These are phyloP conservation scores for Panus rudis DNA, from an alignment of 768 basidiomycete species.

Conservation along the genomic window DNA sequence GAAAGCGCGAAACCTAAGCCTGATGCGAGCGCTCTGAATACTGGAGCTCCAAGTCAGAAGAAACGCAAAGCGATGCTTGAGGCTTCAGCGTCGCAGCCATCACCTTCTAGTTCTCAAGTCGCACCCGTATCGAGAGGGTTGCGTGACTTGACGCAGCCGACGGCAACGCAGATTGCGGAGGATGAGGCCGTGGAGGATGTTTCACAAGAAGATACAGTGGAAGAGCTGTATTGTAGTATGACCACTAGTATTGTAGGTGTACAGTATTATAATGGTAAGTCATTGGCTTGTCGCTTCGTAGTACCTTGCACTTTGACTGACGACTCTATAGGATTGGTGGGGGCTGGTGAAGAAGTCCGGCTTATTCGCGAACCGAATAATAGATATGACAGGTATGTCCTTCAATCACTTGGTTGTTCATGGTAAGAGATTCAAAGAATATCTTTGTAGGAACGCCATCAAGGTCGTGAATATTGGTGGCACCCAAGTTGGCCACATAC, in stretches of 20 bases:
- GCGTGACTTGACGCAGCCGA: constrained; percentile 4
- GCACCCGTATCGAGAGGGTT: constrained; percentile 6
- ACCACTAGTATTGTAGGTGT: constrained; percentile 69
- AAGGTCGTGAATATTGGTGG: constrained; percentile 74
- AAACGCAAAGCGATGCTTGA: constrained; percentile 38
- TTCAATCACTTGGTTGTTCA: not conserved
- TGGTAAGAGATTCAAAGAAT: not conserved
- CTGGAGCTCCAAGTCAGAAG: constrained; percentile 29
- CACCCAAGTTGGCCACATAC: constrained; percentile 77
- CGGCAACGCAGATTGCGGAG: constrained; percentile 25
- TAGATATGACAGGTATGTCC: constrained; percentile 51
- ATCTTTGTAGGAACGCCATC: constrained; percentile 55
- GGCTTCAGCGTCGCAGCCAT: constrained; percentile 10
- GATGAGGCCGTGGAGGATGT: constrained; percentile 35
- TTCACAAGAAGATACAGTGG: constrained; percentile 37
- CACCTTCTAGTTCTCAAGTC: too few species aligned
- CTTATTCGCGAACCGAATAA: constrained; percentile 64
- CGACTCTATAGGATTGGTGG: constrained; percentile 57
- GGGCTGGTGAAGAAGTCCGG: constrained; percentile 68
- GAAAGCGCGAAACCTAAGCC: constrained; percentile 28
- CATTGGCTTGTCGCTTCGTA: not conserved
- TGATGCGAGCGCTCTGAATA: constrained; percentile 20
- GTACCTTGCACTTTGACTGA: not conserved
- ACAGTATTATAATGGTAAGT: constrained; percentile 69
- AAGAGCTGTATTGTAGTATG: constrained; percentile 63